phyloP scores from a whole-genome alignment of 192 early-diverging fungal species.

The Backusella australiensis region DNA sequence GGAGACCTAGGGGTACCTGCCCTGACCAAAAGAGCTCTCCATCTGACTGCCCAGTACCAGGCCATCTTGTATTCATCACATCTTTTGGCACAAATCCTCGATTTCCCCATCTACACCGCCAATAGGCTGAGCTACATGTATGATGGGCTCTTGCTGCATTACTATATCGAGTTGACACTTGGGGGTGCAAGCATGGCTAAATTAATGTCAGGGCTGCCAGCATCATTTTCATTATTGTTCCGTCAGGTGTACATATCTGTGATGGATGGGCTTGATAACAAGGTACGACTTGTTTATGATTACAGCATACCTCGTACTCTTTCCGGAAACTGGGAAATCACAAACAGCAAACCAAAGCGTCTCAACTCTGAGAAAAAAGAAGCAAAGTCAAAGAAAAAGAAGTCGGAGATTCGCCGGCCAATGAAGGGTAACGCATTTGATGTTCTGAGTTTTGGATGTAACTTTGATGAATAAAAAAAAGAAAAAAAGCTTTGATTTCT shows the following conservation, averaged over 20 bases:
- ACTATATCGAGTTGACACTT: slow-evolving; percentile 1
- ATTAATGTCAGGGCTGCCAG: background rate
- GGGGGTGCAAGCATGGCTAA: slow-evolving; percentile 7
- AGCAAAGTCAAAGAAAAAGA: background rate
- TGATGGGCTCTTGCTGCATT: slow-evolving; percentile 22
- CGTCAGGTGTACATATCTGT: background rate
- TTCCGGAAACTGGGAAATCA: background rate
- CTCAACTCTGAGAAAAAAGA: background rate
- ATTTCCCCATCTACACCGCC: slow-evolving; percentile 21
- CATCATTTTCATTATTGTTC: background rate
- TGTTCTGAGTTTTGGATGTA: slow-evolving; percentile 20
- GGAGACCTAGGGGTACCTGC: background rate
- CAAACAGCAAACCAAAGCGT: slow-evolving; percentile 8
- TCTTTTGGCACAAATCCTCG: slow-evolving; percentile 36
- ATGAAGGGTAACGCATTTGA: slow-evolving; percentile 14
- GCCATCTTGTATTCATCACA: slow-evolving; percentile 34
- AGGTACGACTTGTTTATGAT: background rate
- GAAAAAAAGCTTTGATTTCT: background rate
- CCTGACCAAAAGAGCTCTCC: slow-evolving; percentile 38
- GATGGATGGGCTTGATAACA: slow-evolving; percentile 2
- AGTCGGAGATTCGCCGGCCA: background rate
- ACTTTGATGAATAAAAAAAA: slow-evolving; percentile 12
- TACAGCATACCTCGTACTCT: background rate
- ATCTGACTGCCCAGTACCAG: slow-evolving; percentile 48
- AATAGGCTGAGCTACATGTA: slow-evolving; percentile 5